Base-by-base conservation (phyloP, 805 yeast genomes). In the Yarrowia phangngaensis region DNA sequence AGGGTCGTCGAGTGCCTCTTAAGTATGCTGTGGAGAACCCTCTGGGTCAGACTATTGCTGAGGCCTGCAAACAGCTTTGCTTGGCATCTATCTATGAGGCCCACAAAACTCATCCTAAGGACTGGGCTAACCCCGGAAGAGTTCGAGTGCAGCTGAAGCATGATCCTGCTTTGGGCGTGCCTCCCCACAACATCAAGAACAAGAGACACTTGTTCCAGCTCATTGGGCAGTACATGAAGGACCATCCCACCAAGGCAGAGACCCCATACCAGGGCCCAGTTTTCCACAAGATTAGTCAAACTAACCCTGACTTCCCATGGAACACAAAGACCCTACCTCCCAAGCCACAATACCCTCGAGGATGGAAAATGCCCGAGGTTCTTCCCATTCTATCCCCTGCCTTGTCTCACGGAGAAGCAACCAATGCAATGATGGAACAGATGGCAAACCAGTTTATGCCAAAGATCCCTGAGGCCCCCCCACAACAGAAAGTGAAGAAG, bases 41-140 rank as follows among this genome's bases (percentile, higher is more conserved):
- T 5, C 69, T 90, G 55, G 97, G 95, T 1, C 80, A 80, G 59
- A 78, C 84, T 4, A 73, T 90, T 15, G 74, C 82, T 8, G 95
- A 87, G 57, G 97, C 95, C 6, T 60, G 65, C 43, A 14, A 73
- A 73, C 32, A 58, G 12, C 50, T 67, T 19, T 68, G 71, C 23
- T 46, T 60, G 35, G 62, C 61, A 26, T 53, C 61, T 4, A 64
- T 66, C 16, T 56, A 64, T 31, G 73, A 45, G 72, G 75, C 90
- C 53, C 86, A 83, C 52, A 92, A 88, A 68, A 66, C 83, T 1
- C 98, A 90, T 66, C 97, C 97, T 9, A 95, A 89, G 64, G 97
- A 90, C 66, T 92, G 82, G 75, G 95, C 97, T 56, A 90, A 90
- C 61, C 94, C 97, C 4, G 98, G 98, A n/a, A 75, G 97, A 59